Evolutionary conservation across 345 rosid species (phyloP), one percentile per base, ranked within the genome.

Genomic region (Syzygium grande): DNA sequence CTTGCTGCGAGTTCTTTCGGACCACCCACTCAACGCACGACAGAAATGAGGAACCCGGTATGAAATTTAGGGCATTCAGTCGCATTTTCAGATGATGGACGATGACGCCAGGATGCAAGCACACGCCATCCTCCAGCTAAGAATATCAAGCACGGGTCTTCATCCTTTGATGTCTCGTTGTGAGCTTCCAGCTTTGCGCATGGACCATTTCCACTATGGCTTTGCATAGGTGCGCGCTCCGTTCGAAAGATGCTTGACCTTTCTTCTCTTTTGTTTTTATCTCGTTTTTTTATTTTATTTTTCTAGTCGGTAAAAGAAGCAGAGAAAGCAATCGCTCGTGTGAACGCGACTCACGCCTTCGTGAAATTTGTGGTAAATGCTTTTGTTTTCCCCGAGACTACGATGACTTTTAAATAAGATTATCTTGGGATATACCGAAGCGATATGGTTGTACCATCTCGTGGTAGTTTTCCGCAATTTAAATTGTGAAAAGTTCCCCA

Each of bases 321-420:
- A 9, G 68, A 5, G 0, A 63, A 6, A 0, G 10, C 7, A 0
- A 63, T 7, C 17, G 21, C 17, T 2, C 4, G 17, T 5, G 9
- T 2, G 5, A 29, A 63, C 38, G 77, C 7, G 77, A 63, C 21
- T 29, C 41, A 6, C 4, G 22, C 17, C 77, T 14, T 14, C 21
- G 1, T 29, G 41, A 16, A 63, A 65, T 65, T 29, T 30, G 78
- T 65, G 11, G 11, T 30, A 65, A 29, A 17, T 1, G 41, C 41
- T 65, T 65, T 65, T 6, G 56, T 29, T 7, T 7, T 30, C 41
- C 19, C 9, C 17, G 5, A 65, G 78, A 16, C 11, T 0, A 30
- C 38, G 1, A 65, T 16, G 43, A 5, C 2, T 65, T 15, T 65
- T 16, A 5, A 16, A 11, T 0, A 30, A 5, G 11, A 9, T 17